These are phyloP conservation scores for Ulmus americana DNA, from an alignment of 331 rosid species.

Conservation along the genomic window DNA sequence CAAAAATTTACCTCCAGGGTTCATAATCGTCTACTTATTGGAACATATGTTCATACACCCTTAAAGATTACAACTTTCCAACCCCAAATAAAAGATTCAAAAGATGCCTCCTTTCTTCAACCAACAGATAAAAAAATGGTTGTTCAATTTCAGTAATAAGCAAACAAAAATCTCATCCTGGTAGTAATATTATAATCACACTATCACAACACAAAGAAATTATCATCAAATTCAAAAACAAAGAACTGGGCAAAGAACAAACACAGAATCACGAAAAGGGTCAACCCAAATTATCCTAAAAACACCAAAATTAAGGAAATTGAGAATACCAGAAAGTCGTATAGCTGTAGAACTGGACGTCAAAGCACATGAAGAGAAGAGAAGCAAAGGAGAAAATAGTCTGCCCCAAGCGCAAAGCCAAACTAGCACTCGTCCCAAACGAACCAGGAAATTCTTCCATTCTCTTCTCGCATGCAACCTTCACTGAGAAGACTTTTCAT, in stretches of 20 bases:
- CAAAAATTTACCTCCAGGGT: neutral
- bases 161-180: neutral
- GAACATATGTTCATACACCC: too few relatives aligned
- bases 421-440: constrained; percentile 80
- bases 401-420: constrained; percentile 87
- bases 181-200: neutral
- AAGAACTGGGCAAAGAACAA: constrained; percentile 16
- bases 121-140: neutral
- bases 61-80: too few relatives aligned
- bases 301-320: neutral
- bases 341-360: constrained; percentile 60
- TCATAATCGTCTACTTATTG: too few relatives aligned
- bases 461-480: constrained; percentile 24
- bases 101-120: neutral
- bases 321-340: constrained; percentile 65
- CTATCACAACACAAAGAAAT: neutral
- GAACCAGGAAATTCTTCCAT: constrained; percentile 81
- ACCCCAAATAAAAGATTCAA: neutral
- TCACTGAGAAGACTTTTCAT: constrained; percentile 23
- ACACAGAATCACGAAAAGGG: constrained; percentile 15
- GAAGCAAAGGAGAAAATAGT: constrained; percentile 68
- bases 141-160: neutral
- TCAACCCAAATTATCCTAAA: constrained; percentile 1
- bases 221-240: constrained; percentile 8
- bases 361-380: constrained; percentile 71